Evolutionary conservation across 805 yeast species (phyloP), one percentile per base, ranked within the genome.

Genomic region (Candida coquimbonensis): DNA sequence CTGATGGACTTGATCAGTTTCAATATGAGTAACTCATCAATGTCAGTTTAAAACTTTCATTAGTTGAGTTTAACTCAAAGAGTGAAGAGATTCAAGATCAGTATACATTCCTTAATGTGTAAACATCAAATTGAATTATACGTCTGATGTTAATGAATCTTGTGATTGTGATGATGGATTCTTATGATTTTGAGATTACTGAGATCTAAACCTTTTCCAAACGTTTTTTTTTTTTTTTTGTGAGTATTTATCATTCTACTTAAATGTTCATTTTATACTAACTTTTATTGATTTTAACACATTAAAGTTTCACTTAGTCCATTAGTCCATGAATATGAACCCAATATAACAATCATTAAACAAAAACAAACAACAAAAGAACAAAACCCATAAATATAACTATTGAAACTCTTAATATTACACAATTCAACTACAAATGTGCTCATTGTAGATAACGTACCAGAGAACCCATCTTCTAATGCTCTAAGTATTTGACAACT

Each of bases 401-500:
- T 64, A 47, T 65, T 49, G 14, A 57, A 35, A 6, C 69, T 53
- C 12, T 59, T 63, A 40, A 74, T 50, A 4, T 63, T 61, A 45
- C 62, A 69, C 35, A 87, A 61, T 60, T 89, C 97, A 37, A 75
- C 79, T 9, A 85, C 73, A 53, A 88, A 84, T 0, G 96, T 84
- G 45, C 91, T 81, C 36, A 87, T 76, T 0, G 96, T 86, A 36
- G 87, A 78, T 42, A 83, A 62, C 3, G 77, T 73, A 1, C 90
- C 95, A 57, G 87, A 80, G 48, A 76, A 80, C 0, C 95, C 95
- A 53, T 77, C 76, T 17, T 65, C 69, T 2, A 84, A 57, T 0
- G 83, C 89, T 8, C 53, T 49, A 1, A 82, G 54, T 4, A 79
- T 75, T 36, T 76, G 79, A 49, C 86, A 78, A 1, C 69, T 57